Evolutionary conservation across 1,284 basidiomycete species (phyloP).

Genomic region (Volvariella surrecta): DNA sequence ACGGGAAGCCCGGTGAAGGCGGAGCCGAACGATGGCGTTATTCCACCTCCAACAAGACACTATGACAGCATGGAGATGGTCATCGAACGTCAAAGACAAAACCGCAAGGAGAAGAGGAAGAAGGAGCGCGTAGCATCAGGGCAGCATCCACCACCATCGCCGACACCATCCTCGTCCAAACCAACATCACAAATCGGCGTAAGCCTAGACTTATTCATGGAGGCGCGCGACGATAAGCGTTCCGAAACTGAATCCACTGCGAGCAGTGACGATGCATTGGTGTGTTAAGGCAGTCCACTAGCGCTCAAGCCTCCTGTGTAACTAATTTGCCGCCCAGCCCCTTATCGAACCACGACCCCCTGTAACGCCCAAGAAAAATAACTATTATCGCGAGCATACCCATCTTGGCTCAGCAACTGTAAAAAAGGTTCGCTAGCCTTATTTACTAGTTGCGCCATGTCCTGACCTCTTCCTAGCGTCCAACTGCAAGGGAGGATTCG

Average conservation of each 20-base stretch:
- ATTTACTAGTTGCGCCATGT: slow-evolving; percentile 8
- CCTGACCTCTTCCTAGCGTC: slow-evolving; percentile 9
- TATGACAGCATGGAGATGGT: slow-evolving; percentile 68
- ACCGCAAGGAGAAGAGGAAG: slow-evolving; percentile 38
- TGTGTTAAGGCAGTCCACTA: not conserved
- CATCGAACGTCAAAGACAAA: slow-evolving; percentile 57
- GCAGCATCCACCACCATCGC: slow-evolving; percentile 31
- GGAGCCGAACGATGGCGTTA: slow-evolving; percentile 39
- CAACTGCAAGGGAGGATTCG: slow-evolving; percentile 28
- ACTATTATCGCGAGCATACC: slow-evolving; percentile 53
- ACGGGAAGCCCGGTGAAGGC: slow-evolving; percentile 47
- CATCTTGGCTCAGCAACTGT: slow-evolving; percentile 21
- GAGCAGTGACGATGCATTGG: slow-evolving; percentile 2
- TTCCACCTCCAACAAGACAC: slow-evolving; percentile 40
- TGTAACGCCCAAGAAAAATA: slow-evolving; percentile 44
- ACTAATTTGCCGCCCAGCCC: not conserved
- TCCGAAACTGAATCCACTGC: not conserved
- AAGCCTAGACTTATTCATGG: slow-evolving; percentile 39
- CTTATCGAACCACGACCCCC: slow-evolving; percentile 22
- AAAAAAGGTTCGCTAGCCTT: not conserved
- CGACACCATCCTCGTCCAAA: slow-evolving; percentile 31
- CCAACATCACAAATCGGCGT: slow-evolving; percentile 27
- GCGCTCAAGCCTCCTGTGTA: not conserved
- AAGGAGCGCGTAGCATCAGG: slow-evolving; percentile 31
- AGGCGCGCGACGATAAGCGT: slow-evolving; percentile 44